Evolutionary conservation across 2,329 filamentous ascomycete genomes (phyloP).

Genomic region (Fusarium pseudoanthophilum): DNA sequence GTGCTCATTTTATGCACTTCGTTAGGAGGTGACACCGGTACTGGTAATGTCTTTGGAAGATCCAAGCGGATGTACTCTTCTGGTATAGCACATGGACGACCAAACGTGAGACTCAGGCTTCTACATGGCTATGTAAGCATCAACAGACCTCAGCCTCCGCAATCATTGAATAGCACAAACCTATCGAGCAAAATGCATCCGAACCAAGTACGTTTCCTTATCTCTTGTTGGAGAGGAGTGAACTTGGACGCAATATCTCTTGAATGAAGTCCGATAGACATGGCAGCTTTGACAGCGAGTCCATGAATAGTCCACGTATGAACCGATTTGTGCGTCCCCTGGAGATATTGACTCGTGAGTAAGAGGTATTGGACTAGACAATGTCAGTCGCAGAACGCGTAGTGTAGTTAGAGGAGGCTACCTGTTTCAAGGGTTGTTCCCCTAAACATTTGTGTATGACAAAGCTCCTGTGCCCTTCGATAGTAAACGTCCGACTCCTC

Average conservation of each 20-base stretch:
- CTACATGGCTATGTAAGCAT: background rate
- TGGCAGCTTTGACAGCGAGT: conserved; percentile 60
- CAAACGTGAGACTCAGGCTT: conserved; percentile 31
- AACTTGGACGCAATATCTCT: conserved; percentile 50
- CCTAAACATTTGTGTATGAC: conserved; percentile 53
- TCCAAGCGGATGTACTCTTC: conserved; percentile 29
- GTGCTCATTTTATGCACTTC: conserved; percentile 1
- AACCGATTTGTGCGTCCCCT: conserved; percentile 63
- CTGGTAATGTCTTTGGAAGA: background rate
- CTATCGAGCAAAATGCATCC: conserved; percentile 34
- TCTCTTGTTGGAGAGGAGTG: conserved; percentile 56
- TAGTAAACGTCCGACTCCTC: conserved; percentile 57
- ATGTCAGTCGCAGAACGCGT: background rate
- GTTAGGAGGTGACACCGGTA: background rate
- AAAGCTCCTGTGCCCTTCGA: conserved; percentile 56
- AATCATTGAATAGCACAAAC: background rate
- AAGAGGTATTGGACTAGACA: conserved; percentile 59
- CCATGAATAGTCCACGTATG: conserved; percentile 66
- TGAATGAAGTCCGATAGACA: conserved; percentile 64
- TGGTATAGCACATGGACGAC: conserved; percentile 25
- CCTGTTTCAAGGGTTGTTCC: conserved; percentile 57
- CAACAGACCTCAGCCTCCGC: too few relatives aligned
- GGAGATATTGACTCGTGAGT: conserved; percentile 61
- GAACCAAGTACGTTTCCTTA: conserved; percentile 59
- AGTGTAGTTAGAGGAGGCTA: background rate